Percentiles rank a stretch among this genome's conserved stretches.
Conservation (phyloP, 768 basidiomycete species). For the Serpula lacrymans region DNA sequence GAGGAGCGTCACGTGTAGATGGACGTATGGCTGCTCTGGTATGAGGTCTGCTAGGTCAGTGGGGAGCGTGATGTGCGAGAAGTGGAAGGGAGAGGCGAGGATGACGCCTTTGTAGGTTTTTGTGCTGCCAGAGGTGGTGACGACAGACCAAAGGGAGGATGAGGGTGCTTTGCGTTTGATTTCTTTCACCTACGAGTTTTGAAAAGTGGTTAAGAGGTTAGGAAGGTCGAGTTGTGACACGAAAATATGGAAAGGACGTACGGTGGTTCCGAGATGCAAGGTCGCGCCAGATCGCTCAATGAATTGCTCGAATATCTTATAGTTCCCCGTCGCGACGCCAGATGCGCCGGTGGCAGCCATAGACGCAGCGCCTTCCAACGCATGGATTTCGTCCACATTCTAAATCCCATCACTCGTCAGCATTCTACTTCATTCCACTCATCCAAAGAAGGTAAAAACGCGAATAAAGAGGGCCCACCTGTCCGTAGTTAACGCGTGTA, state of each 20-base stretch:
- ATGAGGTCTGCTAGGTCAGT: slow-evolving; percentile 47
- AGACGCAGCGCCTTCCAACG: slow-evolving; percentile 65
- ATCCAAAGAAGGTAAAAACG: not conserved
- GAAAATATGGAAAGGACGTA: slow-evolving; percentile 25
- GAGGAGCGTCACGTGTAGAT: slow-evolving; percentile 85
- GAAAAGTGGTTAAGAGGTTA: slow-evolving; percentile 5
- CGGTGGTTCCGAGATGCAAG: slow-evolving; percentile 67
- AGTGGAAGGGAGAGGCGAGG: slow-evolving; percentile 84
- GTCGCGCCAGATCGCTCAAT: slow-evolving; percentile 65
- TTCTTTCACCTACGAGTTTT: slow-evolving; percentile 42
- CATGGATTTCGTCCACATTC: slow-evolving; percentile 73
- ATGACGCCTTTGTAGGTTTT: slow-evolving; percentile 70
- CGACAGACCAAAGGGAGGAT: slow-evolving; percentile 51
- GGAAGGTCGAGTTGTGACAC: not conserved
- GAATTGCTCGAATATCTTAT: slow-evolving; percentile 81
- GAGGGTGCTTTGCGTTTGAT: slow-evolving; percentile 43
- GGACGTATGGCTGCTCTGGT: slow-evolving; percentile 72
- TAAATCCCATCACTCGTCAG: slow-evolving; percentile 22
- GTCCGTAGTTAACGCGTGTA: slow-evolving; percentile 83
- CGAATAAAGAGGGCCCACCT: slow-evolving; percentile 37
- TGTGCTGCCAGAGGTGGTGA: slow-evolving; percentile 43
- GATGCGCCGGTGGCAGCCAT: slow-evolving; percentile 70
- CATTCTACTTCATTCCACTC: no score
- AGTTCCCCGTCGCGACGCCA: slow-evolving; percentile 77
- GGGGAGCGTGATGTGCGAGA: slow-evolving; percentile 54